A percentile compares a stretch with the other conserved stretches of the same genome.
Evolutionary conservation across 331 rosid genomes (phyloP).

Genomic region (Malus hybrid): DNA sequence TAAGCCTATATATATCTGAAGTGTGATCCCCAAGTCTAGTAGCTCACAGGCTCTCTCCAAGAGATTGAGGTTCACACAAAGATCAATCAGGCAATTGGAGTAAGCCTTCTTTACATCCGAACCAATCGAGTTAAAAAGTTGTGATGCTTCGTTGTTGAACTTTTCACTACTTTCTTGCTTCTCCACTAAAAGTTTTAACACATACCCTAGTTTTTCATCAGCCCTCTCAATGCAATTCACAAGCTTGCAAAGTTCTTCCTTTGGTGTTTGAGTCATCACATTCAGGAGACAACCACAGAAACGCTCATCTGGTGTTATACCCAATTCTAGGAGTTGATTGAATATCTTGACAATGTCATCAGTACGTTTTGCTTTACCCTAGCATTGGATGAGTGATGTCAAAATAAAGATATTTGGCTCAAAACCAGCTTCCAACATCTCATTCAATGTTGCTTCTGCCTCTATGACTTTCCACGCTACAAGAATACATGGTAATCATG

Average conservation of each 20-base stretch:
- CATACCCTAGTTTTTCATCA: slow-evolving; percentile 51
- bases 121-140: background rate
- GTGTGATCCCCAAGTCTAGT: slow-evolving; percentile 48
- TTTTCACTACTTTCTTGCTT: background rate
- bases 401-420: slow-evolving; percentile 62
- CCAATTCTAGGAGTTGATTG: slow-evolving; percentile 49
- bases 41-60: slow-evolving; percentile 23
- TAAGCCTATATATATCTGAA: slow-evolving; percentile 46
- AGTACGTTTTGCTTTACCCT: slow-evolving; percentile 62
- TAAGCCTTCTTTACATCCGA: no score
- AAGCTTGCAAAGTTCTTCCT: slow-evolving; percentile 7
- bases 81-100: no score
- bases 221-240: slow-evolving; percentile 50
- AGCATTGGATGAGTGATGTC: slow-evolving; percentile 71
- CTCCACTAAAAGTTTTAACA: slow-evolving; percentile 44
- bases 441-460: slow-evolving; percentile 57
- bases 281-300: slow-evolving; percentile 72
- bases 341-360: slow-evolving; percentile 70
- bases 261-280: slow-evolving; percentile 62
- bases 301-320: slow-evolving; percentile 55
- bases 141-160: slow-evolving; percentile 49
- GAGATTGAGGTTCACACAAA: no score
- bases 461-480: slow-evolving; percentile 48
- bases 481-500: slow-evolving; percentile 65
- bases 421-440: slow-evolving; percentile 63